Evolutionary conservation across 164 flowering plant genomes (phyloP), one percentile per base, ranked within the genome.

Genomic region (Cinnamomum chago): DNA sequence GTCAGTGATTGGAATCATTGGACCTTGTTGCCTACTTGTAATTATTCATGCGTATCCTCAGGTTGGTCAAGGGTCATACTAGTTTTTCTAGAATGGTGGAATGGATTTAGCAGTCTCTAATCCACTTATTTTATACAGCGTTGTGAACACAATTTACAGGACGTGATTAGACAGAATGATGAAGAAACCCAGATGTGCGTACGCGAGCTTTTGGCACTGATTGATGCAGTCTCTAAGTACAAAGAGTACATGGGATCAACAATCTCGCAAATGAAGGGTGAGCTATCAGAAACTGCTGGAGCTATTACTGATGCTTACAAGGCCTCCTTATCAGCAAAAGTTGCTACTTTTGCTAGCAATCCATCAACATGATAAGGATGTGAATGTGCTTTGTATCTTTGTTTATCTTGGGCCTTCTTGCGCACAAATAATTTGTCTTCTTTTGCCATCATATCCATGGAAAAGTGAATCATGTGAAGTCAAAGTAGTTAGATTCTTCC

Each of bases 171-270:
- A 70, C 86, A 82, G 79, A 83, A 78, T 65, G 92, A 91, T 58
- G 89, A 87, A 71, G 93, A 88, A 81, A 81, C 82, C 52, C 91
- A 90, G 74, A 40, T 68, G 73, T 84, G 89, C 75, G 94, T 89
- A 64, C 51, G 70, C 62, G 90, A 90, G 73, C 89, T 91, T 65
- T 83, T 91, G 68, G 72, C 78, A 5, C 30, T 92, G 81, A 77
- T 91, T 50, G 96, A 95, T 81, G 72, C 86, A 11, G 85, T 92
- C 50, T 85, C 96, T 40, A 84, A 83, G 76, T 81, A 83, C 79
- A 92, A 95, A 78, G 99, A 95, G 74, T 65, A 78, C 66, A 72
- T 81, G 81, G 85, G 82, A 52, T 82, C 88, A 18, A 84, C 79
- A 72, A 81, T 92, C 62, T 83, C 82, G 0, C 81, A 82, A 64